Percentiles rank a stretch among this genome's conserved stretches.
These are phyloP conservation scores for Coemansia reversa DNA, from an alignment of 192 early-diverging fungal species.

Conservation along the genomic window DNA sequence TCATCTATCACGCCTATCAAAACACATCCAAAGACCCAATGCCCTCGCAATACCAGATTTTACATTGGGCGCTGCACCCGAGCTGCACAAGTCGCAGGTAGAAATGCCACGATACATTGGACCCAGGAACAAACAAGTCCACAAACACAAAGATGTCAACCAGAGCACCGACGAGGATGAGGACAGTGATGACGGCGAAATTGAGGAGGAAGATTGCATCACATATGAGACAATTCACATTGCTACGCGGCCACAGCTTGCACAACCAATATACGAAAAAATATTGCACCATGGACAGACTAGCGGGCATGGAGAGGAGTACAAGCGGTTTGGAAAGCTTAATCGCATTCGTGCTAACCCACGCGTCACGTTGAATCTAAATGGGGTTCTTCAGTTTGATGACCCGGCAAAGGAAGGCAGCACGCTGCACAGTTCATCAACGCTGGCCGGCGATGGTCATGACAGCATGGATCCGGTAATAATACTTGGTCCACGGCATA, in stretches of 20 bases:
- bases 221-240: not conserved
- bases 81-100: not conserved
- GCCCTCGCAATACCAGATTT: not conserved
- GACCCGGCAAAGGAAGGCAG: slow-evolving; percentile 7
- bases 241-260: slow-evolving; percentile 16
- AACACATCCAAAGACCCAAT: not conserved
- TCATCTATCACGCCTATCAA: not conserved
- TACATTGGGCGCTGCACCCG: slow-evolving; percentile 1
- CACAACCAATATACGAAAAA: slow-evolving; percentile 6
- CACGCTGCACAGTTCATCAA: not conserved
- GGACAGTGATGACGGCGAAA: slow-evolving; percentile 4
- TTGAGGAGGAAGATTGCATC: slow-evolving; percentile 1
- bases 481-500: slow-evolving; percentile 27
- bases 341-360: not conserved
- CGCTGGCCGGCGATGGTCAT: not conserved
- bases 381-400: slow-evolving; percentile 1
- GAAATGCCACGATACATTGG: not conserved
- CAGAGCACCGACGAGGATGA: slow-evolving; percentile 1
- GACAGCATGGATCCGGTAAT: slow-evolving; percentile 11
- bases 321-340: slow-evolving; percentile 6
- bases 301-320: not conserved
- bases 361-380: not conserved
- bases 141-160: not conserved
- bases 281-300: slow-evolving; percentile 17
- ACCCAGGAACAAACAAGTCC: not conserved